Evolutionary conservation across 352 stramenopile genomes (phyloP).

Genomic region (Phytophthora sp.): DNA sequence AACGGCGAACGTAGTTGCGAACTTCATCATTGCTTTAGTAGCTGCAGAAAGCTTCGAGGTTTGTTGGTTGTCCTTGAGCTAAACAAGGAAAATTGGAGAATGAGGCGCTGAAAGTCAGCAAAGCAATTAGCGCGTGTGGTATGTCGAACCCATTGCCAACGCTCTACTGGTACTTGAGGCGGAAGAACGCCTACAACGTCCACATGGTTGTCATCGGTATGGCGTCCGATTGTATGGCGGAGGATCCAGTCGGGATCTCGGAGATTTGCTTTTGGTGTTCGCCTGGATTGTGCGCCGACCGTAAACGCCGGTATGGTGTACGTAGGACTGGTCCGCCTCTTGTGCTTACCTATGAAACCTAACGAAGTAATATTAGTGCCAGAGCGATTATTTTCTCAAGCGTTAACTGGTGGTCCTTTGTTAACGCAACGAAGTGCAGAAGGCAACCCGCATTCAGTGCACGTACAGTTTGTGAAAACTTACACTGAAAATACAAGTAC

Average conservation of each 20-base stretch:
- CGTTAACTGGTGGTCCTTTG: too few relatives aligned
- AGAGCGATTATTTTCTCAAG: too few relatives aligned
- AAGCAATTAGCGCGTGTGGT: background rate
- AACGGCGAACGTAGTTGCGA: constrained; percentile 15
- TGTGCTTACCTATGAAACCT: too few relatives aligned
- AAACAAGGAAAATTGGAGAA: constrained; percentile 27
- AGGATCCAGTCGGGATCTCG: constrained; percentile 20
- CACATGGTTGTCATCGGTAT: constrained; percentile 32
- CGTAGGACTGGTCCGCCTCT: too few relatives aligned
- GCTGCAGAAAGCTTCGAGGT: constrained; percentile 28
- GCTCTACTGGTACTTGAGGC: constrained; percentile 8
- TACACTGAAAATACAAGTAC: too few relatives aligned
- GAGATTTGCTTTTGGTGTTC: constrained; percentile 21
- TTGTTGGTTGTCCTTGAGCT: constrained; percentile 18
- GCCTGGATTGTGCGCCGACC: constrained; percentile 11
- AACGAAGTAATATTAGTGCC: too few relatives aligned
- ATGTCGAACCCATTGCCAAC: constrained; percentile 11
- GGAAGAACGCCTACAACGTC: constrained; percentile 9
- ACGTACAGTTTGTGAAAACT: too few relatives aligned
- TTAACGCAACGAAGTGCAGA: too few relatives aligned
- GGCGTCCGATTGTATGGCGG: constrained; percentile 26
- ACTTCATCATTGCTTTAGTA: constrained; percentile 34
- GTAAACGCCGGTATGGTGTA: too few relatives aligned
- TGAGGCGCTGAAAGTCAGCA: constrained; percentile 1
- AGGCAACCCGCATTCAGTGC: too few relatives aligned